Conservation (phyloP, 768 basidiomycete species). For the Boletus subparvulus region DNA sequence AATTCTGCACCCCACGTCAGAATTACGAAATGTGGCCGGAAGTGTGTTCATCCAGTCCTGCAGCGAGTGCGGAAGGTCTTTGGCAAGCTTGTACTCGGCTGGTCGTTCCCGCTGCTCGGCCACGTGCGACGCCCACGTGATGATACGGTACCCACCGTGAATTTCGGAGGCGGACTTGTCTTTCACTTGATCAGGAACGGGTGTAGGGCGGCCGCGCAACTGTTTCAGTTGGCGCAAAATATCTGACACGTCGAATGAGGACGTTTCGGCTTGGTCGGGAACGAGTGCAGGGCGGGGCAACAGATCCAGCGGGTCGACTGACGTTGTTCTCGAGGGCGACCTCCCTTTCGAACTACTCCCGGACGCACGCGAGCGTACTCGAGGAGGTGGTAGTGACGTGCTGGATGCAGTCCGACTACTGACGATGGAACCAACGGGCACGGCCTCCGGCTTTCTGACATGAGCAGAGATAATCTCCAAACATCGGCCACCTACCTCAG, state of each 20-base stretch:
- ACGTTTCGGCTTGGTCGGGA: no score
- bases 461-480: slow-evolving; percentile 1
- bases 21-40: slow-evolving; percentile 38
- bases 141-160: slow-evolving; percentile 8
- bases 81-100: slow-evolving; percentile 34
- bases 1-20: slow-evolving; percentile 47
- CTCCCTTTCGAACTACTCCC: not conserved
- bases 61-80: slow-evolving; percentile 58
- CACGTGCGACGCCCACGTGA: slow-evolving; percentile 25
- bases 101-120: slow-evolving; percentile 14
- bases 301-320: no score
- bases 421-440: not conserved
- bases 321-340: not conserved
- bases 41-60: slow-evolving; percentile 67
- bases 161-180: not conserved
- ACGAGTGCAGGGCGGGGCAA: no score
- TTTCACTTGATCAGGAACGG: not conserved
- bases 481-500: slow-evolving; percentile 5
- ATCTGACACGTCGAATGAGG: not conserved
- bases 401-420: slow-evolving; percentile 23
- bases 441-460: slow-evolving; percentile 1
- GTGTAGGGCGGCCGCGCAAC: not conserved
- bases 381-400: not conserved
- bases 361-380: not conserved
- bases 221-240: no score